Evolutionary conservation across 148 eudicot species (phyloP).

Genomic region (Tetragonia tetragonoides): DNA sequence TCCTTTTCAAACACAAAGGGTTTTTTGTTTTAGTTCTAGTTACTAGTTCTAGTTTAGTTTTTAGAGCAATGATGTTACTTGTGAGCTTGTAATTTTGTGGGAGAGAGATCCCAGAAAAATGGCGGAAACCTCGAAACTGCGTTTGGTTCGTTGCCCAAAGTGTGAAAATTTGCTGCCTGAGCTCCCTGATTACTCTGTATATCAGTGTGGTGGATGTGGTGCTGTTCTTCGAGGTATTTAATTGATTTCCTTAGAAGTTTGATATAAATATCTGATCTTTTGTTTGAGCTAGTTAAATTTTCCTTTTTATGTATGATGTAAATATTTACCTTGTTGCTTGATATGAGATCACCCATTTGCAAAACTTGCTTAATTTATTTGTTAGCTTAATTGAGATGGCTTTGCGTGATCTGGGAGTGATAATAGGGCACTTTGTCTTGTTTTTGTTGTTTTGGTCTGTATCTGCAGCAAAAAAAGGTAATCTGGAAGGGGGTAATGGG

Average conservation of each 20-base stretch:
- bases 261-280: constrained; percentile 9
- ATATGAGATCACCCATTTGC: constrained; percentile 12
- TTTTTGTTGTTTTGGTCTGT: constrained; percentile 13
- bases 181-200: constrained; percentile 70
- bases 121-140: constrained; percentile 57
- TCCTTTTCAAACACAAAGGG: constrained; percentile 5
- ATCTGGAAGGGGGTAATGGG: constrained; percentile 40
- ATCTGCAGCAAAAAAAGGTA: constrained; percentile 60
- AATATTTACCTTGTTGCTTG: background rate
- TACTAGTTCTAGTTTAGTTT: background rate
- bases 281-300: constrained; percentile 40
- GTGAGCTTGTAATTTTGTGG: constrained; percentile 5
- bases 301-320: background rate
- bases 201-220: constrained; percentile 94
- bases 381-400: constrained; percentile 13
- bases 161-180: constrained; percentile 82
- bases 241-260: constrained; percentile 14
- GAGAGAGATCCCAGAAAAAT: constrained; percentile 31
- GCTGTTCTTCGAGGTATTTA: constrained; percentile 75
- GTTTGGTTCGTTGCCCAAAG: constrained; percentile 85
- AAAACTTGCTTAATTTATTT: background rate
- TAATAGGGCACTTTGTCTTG: background rate
- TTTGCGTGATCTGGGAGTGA: constrained; percentile 21
- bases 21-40: background rate
- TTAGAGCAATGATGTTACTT: constrained; percentile 22